Evolutionary conservation across 2,329 filamentous ascomycete species (phyloP).

Genomic region (Phialemoniopsis sp.): DNA sequence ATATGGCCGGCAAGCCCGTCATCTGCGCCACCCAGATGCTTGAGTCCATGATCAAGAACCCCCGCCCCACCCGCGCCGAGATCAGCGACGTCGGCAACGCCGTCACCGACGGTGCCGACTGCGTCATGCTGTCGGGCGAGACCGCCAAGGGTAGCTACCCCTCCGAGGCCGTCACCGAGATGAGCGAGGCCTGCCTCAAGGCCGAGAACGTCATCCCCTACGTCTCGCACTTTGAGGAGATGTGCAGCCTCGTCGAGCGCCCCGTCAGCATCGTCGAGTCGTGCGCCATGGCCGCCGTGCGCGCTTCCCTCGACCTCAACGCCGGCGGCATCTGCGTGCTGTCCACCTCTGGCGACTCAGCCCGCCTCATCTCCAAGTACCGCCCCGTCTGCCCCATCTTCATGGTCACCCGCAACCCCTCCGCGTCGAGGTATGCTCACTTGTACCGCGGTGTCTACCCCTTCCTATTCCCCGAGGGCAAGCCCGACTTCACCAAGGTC

Average conservation of each 20-base stretch:
- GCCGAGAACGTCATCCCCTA: constrained; percentile 98
- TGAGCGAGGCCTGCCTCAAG: constrained; percentile 96
- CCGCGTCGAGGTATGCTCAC: constrained; percentile 85
- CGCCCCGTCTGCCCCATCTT: constrained; percentile 98
- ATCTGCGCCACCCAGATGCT: constrained; percentile 99
- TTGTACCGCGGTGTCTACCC: constrained; percentile 97
- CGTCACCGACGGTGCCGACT: constrained; percentile 95
- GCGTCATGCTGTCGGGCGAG: constrained; percentile 99
- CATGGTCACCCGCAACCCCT: constrained; percentile 90
- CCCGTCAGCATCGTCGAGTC: constrained; percentile 89
- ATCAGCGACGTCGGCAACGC: constrained; percentile 98
- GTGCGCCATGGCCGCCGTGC: constrained; percentile 94
- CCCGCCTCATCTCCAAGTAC: constrained; percentile 96
- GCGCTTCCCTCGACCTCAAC: constrained; percentile 91
- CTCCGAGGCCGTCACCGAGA: constrained; percentile 87
- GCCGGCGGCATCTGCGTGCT: constrained; percentile 94
- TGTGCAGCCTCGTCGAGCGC: constrained; percentile 76
- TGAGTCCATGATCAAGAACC: constrained; percentile 99
- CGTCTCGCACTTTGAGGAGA: constrained; percentile 93
- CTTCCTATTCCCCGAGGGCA: constrained; percentile 87
- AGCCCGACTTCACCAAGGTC: constrained; percentile 88
- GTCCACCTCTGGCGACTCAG: constrained; percentile 92
- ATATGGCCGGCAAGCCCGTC: constrained; percentile 96
- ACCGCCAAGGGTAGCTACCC: constrained; percentile 98
- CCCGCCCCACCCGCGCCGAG: constrained; percentile 93